Evolutionary conservation across 129 eudicot genomes (phyloP).

Genomic region (Logfia minima): DNA sequence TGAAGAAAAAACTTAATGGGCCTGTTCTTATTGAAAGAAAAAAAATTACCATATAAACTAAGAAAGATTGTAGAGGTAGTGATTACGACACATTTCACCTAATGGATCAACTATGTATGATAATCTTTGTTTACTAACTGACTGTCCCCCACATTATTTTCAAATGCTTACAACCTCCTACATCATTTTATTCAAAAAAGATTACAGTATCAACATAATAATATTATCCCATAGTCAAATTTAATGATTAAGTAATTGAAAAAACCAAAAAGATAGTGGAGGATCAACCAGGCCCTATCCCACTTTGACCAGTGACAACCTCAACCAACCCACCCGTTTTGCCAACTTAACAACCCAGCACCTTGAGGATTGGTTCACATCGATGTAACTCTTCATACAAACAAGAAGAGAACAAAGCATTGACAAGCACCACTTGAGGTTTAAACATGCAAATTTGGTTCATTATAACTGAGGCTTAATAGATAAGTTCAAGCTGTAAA

Average conservation of each 20-base stretch:
- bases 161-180: slow-evolving; percentile 2
- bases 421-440: slow-evolving; percentile 8
- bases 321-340: slow-evolving; percentile 9
- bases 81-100: background rate
- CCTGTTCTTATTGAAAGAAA: background rate
- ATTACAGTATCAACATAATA: background rate
- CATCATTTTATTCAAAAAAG: background rate
- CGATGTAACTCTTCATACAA: background rate
- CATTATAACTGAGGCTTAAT: background rate
- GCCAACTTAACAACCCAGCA: background rate
- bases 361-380: background rate
- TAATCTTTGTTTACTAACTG: too few relatives aligned
- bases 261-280: background rate
- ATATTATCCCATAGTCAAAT: background rate
- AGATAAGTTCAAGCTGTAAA: background rate
- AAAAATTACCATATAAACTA: background rate
- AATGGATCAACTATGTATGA: background rate
- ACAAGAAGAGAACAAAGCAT: background rate
- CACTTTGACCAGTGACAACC: background rate
- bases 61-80: background rate
- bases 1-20: background rate
- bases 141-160: background rate
- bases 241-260: background rate
- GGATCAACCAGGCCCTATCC: background rate
- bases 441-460: slow-evolving; percentile 11